phyloP scores from a whole-genome alignment of 768 basidiomycete genomes.

The Lactarius sp. region DNA sequence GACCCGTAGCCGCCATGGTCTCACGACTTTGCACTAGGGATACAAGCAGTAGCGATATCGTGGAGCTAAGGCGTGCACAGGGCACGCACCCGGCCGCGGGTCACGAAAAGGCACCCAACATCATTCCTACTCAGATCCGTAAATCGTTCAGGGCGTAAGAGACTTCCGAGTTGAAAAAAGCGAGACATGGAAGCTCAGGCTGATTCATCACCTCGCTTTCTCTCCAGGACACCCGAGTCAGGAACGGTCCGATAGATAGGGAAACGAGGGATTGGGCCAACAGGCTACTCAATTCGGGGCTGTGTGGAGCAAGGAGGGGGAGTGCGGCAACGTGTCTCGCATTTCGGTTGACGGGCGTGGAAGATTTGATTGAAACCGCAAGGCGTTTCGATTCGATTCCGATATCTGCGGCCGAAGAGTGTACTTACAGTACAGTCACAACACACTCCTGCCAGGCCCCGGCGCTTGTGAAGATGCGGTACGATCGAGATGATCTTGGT shows the following conservation, averaged over 20 bases:
- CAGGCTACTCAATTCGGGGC: neutral
- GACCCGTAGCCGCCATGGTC: no score
- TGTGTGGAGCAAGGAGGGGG: neutral
- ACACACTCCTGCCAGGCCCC: neutral
- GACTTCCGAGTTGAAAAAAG: neutral
- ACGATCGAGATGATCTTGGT: neutral
- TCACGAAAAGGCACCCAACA: neutral
- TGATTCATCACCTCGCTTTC: neutral
- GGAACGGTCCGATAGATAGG: neutral
- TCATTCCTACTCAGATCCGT: neutral
- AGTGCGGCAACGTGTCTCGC: neutral
- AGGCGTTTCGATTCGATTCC: neutral
- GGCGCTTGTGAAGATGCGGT: neutral
- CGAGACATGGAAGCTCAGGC: neutral
- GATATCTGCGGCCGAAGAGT: slow-evolving; percentile 5
- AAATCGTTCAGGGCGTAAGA: neutral
- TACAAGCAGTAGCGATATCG: no score
- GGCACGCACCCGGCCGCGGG: no score
- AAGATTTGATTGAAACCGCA: neutral
- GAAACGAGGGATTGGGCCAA: neutral
- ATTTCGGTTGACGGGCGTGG: neutral
- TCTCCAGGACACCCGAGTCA: neutral
- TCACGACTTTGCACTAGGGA: no score
- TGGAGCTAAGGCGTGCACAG: no score
- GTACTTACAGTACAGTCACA: neutral